Base-by-base conservation (phyloP, 1,139 yeast species). In the Taphrina deformans region DNA sequence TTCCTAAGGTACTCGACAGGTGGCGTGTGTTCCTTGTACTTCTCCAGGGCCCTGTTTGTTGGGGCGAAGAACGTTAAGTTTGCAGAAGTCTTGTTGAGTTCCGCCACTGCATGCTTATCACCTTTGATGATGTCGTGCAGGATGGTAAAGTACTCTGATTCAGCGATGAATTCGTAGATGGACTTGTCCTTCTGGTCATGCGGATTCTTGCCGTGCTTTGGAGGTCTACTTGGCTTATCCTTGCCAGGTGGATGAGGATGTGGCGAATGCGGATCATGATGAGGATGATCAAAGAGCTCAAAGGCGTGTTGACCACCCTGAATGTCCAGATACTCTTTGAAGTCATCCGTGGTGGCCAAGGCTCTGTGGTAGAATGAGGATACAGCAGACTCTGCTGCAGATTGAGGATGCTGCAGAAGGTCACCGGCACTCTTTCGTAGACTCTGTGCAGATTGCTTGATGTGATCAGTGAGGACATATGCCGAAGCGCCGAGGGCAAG, bases 1-100 rank as follows among this genome's bases (percentile, higher is more conserved):
- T 62, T 55, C 10, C 61, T 46, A 16, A 66, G 41, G 12, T 50
- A 51, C 16, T 65, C 62, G 23, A 65, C 51, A 2, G 65, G 51
- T 10, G 44, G 52, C 24, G 59, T 21, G 55, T 63, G 67, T 26
- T 65, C 50, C 55, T 53, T 35, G 18, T 61, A 59, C 33, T 66
- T 60, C 38, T 62, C 66, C 48, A 66, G 51, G 10, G 67, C 68
- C 9, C 52, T 40, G 44, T 66, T 55, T 33, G 67, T 61, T 10
- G 68, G 68, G 2, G 68, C 68, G 44, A 66, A 65, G 65, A 66
- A 59, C 7, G 68, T 66, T 35, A 66, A 6, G 45, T 65, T 66
- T 48, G 68, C 67, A 23, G 63, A 46, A 6, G 67, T 66, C 55
- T 61, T 66, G 66, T 65, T 66, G 40, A 66, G 46, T 16, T 60